Evolutionary conservation across 176 grass and related monocot species (phyloP), one percentile per base, ranked within the genome.

Genomic region (Dendrocalamus sinicus): DNA sequence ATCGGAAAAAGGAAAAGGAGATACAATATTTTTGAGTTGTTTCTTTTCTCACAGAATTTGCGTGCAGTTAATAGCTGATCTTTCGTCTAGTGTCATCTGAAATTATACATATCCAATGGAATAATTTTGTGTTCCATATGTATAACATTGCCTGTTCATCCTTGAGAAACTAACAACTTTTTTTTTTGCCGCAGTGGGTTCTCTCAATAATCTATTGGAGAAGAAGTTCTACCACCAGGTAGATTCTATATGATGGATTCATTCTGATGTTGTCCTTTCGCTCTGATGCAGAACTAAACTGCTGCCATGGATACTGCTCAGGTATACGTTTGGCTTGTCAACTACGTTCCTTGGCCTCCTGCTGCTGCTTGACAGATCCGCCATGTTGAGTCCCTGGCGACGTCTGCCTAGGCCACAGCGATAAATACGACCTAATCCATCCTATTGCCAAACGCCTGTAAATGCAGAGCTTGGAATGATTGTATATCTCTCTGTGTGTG

Each of bases 271-370:
- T 78, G 68, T 64, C 76, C 23, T 81, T 91, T 87, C 8, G 11
- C 8, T 66, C 85, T 76, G 63, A 50, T 77, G 55, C 19, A 9
- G 71, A 76, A 81, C 86, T 88, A 80, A 91, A 77, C 46, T 32
- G 35, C 7, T n/a, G 40, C 39, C 4, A 12, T 84, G 77, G 24
- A 76, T 75, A 81, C 80, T 67, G 45, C 47, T n/a, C 35, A 91
- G 90, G 71, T 91, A 85, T 72, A 91, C 86, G 19, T 84, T 91
- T 8, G 86, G 86, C 52, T 57, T 91, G 82, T 88, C 90, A 15
- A 88, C 90, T 59, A 91, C 82, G 0, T 85, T 91, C 55, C 45
- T 91, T 50, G 86, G 81, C 64, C 72, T 91, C 39, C 86, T 91
- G 2, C 90, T 91, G 37, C 86, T 91, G 43, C 85, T 91, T 4